Conservation (phyloP, 257 asterid species). For the Solanum tacnaense region DNA sequence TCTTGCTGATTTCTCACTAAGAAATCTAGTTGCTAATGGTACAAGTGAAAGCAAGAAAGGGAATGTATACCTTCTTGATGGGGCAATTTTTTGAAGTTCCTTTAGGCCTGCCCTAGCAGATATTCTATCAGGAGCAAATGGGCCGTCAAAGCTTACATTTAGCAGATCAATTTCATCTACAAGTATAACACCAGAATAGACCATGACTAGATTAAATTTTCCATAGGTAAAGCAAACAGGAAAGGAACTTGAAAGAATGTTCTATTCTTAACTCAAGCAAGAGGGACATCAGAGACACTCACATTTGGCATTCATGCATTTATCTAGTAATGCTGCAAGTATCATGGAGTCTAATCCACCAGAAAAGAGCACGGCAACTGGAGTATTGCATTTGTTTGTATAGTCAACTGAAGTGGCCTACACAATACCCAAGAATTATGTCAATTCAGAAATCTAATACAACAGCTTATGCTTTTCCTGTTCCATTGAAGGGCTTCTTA, state of each 20-base stretch:
- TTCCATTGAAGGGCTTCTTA: neutral
- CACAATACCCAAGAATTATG: neutral
- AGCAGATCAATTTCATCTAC: conserved; percentile 89
- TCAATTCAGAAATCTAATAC: neutral
- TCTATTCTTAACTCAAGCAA: neutral
- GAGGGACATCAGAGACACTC: conserved; percentile 13
- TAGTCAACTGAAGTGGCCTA: conserved; percentile 32
- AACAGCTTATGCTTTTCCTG: neutral
- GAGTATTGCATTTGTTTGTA: conserved; percentile 36
- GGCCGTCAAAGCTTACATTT: conserved; percentile 88
- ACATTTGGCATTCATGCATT: conserved; percentile 73
- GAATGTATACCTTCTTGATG: conserved; percentile 52
- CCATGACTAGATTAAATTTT: neutral
- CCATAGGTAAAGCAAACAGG: neutral
- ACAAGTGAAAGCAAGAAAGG: neutral
- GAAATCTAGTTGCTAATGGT: neutral
- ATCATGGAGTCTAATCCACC: conserved; percentile 98
- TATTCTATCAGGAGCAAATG: conserved; percentile 89
- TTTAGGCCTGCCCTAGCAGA: conserved; percentile 76
- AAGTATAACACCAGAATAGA: conserved; percentile 12
- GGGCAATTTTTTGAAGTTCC: conserved; percentile 74
- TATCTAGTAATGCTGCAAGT: conserved; percentile 75
- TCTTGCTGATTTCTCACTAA: neutral
- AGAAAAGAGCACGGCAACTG: conserved; percentile 87
- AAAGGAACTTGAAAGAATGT: neutral